Percentiles rank a stretch among this genome's conserved stretches.
phyloP scores from a whole-genome alignment of 2,329 filamentous ascomycete genomes.

The Gnomoniopsis smithogilvyi region DNA sequence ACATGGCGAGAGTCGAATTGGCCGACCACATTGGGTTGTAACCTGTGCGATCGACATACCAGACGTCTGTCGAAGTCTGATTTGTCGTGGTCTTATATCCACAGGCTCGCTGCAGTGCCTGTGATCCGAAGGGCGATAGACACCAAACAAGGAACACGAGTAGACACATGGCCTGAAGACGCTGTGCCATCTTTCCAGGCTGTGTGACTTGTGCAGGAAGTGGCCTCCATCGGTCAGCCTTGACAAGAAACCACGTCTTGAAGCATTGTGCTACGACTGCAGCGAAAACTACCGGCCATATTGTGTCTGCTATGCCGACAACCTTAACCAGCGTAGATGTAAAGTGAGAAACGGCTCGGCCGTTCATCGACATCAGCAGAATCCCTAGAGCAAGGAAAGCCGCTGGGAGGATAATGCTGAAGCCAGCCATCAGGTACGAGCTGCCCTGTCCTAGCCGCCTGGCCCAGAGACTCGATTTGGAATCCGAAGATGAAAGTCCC shows the following conservation, averaged over 20 bases:
- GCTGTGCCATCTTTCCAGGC: slow-evolving; percentile 11
- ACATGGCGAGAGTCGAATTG: background rate
- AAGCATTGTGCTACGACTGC: slow-evolving; percentile 21
- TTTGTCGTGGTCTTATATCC: background rate
- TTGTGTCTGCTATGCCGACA: slow-evolving; percentile 18
- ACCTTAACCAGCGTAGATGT: slow-evolving; percentile 11
- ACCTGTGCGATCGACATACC: slow-evolving; percentile 12
- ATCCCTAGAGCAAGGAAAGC: slow-evolving; percentile 6
- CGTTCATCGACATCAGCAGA: background rate
- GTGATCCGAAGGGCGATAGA: slow-evolving; percentile 18
- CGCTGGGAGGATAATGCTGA: slow-evolving; percentile 12
- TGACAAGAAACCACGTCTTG: slow-evolving; percentile 19
- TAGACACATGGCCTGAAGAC: slow-evolving; percentile 10
- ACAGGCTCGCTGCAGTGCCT: slow-evolving; percentile 12
- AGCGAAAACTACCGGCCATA: slow-evolving; percentile 23
- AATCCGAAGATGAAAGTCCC: background rate
- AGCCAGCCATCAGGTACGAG: slow-evolving; percentile 12
- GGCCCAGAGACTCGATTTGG: background rate
- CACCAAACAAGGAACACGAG: slow-evolving; percentile 18
- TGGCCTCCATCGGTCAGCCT: slow-evolving; percentile 17
- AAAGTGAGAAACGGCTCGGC: background rate
- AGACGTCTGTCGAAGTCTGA: background rate
- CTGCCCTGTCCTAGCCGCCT: slow-evolving; percentile 4
- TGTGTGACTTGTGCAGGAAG: slow-evolving; percentile 13
- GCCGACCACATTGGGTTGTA: slow-evolving; percentile 9